These are phyloP conservation scores for Circinella umbellata DNA, from an alignment of 371 early-diverging fungal species.

Conservation along the genomic window DNA sequence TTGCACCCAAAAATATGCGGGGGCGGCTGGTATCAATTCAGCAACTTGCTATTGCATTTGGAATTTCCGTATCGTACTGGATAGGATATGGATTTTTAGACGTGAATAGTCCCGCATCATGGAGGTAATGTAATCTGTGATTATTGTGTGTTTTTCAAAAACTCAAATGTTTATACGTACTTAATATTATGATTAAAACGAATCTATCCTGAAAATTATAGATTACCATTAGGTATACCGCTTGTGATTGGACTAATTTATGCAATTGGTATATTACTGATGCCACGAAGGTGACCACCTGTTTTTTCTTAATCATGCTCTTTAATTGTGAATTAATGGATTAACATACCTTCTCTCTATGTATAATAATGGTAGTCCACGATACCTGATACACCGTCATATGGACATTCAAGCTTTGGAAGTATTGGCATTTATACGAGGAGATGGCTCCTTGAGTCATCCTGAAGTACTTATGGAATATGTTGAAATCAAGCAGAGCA, in stretches of 20 bases:
- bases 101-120: conserved; percentile 41
- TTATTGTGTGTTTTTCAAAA: no score
- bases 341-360: no score
- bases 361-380: conserved; percentile 51
- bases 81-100: conserved; percentile 39
- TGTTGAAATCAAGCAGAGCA: conserved; percentile 72
- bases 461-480: conserved; percentile 63
- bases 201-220: background rate
- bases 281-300: conserved; percentile 33
- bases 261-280: conserved; percentile 28
- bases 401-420: conserved; percentile 56
- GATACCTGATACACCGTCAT: conserved; percentile 63
- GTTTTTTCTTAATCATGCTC: background rate
- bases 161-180: no score
- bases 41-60: conserved; percentile 85
- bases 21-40: conserved; percentile 89
- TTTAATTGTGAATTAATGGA: background rate
- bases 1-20: conserved; percentile 84
- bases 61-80: conserved; percentile 50
- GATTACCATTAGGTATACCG: conserved; percentile 49
- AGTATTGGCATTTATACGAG: conserved; percentile 54
- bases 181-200: no score
- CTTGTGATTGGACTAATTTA: conserved; percentile 42
- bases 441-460: conserved; percentile 42
- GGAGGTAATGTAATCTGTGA: conserved; percentile 44